These are phyloP conservation scores for Lotus japonicus DNA, from an alignment of 306 rosid genomes.

Conservation along the genomic window DNA sequence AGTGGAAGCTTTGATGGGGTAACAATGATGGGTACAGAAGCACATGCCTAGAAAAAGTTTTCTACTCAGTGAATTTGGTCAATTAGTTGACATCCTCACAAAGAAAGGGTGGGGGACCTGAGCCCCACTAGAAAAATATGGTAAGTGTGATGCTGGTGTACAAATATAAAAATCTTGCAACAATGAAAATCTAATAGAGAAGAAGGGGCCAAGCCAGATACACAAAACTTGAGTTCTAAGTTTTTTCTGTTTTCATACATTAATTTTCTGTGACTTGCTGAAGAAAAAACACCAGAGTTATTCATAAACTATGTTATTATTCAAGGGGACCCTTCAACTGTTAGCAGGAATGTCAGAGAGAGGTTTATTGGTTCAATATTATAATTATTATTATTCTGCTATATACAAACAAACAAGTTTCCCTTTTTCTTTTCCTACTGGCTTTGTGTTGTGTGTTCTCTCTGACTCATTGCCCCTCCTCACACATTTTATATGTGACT, in stretches of 20 bases:
- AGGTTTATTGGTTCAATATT: conserved; percentile 16
- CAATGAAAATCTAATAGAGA: conserved; percentile 18
- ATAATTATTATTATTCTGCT: neutral
- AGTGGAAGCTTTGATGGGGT: neutral
- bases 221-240: conserved; percentile 34
- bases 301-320: conserved; percentile 17
- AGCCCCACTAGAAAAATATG: conserved; percentile 4
- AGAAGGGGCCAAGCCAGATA: conserved; percentile 23
- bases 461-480: conserved; percentile 27
- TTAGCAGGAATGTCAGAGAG: conserved; percentile 48
- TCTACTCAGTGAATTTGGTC: conserved; percentile 25
- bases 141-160: conserved; percentile 20
- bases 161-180: conserved; percentile 23
- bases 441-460: conserved; percentile 17
- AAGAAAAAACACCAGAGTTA: neutral
- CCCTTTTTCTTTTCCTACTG: neutral
- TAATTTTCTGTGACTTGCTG: neutral
- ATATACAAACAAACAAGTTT: neutral
- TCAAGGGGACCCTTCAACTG: neutral
- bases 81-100: conserved; percentile 17
- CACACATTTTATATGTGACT: conserved; percentile 36
- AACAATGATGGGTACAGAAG: conserved; percentile 10
- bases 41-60: conserved; percentile 13
- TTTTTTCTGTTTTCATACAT: neutral
- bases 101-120: neutral